Percentiles rank a stretch among this genome's conserved stretches.
Evolutionary conservation across 2,329 filamentous ascomycete genomes (phyloP).

Genomic region (Trichoderma atrobrunneum): DNA sequence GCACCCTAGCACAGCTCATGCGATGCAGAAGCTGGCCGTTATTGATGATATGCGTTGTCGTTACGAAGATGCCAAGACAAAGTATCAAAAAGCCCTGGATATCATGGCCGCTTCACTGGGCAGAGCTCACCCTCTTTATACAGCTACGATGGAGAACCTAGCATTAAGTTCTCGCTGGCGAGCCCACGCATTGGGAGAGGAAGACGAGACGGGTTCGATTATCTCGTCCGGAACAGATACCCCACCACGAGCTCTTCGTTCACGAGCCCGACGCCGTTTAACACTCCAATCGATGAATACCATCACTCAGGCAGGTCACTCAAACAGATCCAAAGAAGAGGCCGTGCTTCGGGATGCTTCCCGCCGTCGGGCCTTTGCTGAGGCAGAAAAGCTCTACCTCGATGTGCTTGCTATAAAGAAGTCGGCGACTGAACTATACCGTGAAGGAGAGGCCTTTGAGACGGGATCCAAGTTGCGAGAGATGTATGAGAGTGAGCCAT

Average conservation of each 20-base stretch:
- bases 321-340: constrained; percentile 14
- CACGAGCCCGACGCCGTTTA: constrained; percentile 3
- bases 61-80: constrained; percentile 24
- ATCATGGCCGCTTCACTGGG: constrained; percentile 26
- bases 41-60: constrained; percentile 27
- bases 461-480: constrained; percentile 28
- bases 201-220: not conserved
- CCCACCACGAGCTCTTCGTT: not conserved
- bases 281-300: not conserved
- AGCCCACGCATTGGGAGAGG: constrained; percentile 19
- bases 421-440: constrained; percentile 26
- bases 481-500: constrained; percentile 31
- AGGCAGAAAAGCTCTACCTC: constrained; percentile 29
- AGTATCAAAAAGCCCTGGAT: constrained; percentile 25
- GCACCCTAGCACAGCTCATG: constrained; percentile 26
- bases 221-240: not conserved
- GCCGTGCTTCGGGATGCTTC: constrained; percentile 19
- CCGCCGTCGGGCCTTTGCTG: constrained; percentile 22
- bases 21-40: constrained; percentile 28
- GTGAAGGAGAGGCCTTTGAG: constrained; percentile 24
- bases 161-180: constrained; percentile 24
- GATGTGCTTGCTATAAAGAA: constrained; percentile 26
- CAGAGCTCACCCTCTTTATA: constrained; percentile 26
- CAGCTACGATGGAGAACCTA: constrained; percentile 26
- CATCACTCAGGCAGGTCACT: not conserved